phyloP scores from a whole-genome alignment of 176 grass and related monocot species.

The Tillandsia leiboldiana region DNA sequence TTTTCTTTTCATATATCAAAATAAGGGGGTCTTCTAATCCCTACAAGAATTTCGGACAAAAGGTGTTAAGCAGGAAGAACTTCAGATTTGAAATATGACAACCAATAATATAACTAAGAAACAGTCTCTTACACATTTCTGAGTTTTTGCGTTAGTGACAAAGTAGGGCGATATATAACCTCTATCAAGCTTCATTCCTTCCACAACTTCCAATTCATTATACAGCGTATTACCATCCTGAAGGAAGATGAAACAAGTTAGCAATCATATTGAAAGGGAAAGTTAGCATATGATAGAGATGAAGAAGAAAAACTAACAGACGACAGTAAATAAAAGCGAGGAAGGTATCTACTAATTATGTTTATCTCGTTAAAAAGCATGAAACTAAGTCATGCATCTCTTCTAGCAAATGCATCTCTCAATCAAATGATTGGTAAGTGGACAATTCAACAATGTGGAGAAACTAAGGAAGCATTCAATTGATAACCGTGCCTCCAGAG shows the following conservation, averaged over 20 bases:
- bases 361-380: too few relatives aligned
- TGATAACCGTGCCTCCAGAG: too few relatives aligned
- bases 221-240: conserved; percentile 92
- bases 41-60: conserved; percentile 21
- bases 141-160: conserved; percentile 79
- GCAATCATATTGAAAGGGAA: neutral
- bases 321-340: too few relatives aligned
- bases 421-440: too few relatives aligned
- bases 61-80: neutral
- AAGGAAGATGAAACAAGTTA: neutral
- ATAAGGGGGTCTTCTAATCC: conserved; percentile 89
- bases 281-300: neutral
- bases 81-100: neutral
- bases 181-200: conserved; percentile 97
- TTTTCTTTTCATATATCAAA: conserved; percentile 97
- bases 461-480: too few relatives aligned
- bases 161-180: conserved; percentile 99
- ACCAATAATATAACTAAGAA: conserved; percentile 7
- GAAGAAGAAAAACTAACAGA: neutral
- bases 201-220: conserved; percentile 96
- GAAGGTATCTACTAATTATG: too few relatives aligned
- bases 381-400: too few relatives aligned
- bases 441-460: too few relatives aligned
- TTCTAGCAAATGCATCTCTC: too few relatives aligned
- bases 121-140: conserved; percentile 81